Conservation (phyloP, 129 eudicot species). For the Pulicaria dysenterica region DNA sequence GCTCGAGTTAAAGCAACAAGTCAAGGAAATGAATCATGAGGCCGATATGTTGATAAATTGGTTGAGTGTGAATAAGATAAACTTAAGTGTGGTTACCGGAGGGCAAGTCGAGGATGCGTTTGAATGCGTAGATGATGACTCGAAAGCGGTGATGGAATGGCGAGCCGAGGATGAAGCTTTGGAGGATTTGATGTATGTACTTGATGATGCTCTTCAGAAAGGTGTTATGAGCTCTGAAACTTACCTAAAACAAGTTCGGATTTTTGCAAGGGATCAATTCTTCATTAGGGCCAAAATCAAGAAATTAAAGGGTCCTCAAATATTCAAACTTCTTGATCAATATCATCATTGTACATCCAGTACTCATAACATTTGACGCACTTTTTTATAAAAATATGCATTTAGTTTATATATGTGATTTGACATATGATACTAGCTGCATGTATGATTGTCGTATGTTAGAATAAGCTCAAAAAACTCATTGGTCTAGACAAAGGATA, state of each 20-base stretch:
- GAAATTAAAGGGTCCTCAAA: slow-evolving; percentile 28
- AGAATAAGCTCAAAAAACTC: no score
- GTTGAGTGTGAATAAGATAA: slow-evolving; percentile 40
- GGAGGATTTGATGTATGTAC: slow-evolving; percentile 60
- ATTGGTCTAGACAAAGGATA: no score
- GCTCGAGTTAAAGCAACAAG: slow-evolving; percentile 36
- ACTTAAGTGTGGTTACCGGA: slow-evolving; percentile 10
- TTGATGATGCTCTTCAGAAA: slow-evolving; percentile 49
- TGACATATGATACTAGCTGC: no score
- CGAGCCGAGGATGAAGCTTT: slow-evolving; percentile 51
- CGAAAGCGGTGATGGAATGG: slow-evolving; percentile 38
- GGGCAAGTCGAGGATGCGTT: slow-evolving; percentile 49
- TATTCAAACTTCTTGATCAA: slow-evolving; percentile 14
- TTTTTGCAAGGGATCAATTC: slow-evolving; percentile 67
- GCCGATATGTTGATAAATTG: slow-evolving; percentile 55
- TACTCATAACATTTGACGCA: not conserved
- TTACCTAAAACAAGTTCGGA: slow-evolving; percentile 66
- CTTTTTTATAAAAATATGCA: not conserved
- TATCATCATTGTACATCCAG: not conserved
- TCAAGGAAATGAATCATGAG: slow-evolving; percentile 32
- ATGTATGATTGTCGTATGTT: no score
- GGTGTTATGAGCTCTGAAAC: slow-evolving; percentile 38
- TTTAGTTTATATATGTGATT: no score
- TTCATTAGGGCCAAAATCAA: slow-evolving; percentile 39
- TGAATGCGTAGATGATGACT: slow-evolving; percentile 44